These are phyloP conservation scores for Carpinus fangiana DNA, from an alignment of 306 rosid species.

Conservation along the genomic window DNA sequence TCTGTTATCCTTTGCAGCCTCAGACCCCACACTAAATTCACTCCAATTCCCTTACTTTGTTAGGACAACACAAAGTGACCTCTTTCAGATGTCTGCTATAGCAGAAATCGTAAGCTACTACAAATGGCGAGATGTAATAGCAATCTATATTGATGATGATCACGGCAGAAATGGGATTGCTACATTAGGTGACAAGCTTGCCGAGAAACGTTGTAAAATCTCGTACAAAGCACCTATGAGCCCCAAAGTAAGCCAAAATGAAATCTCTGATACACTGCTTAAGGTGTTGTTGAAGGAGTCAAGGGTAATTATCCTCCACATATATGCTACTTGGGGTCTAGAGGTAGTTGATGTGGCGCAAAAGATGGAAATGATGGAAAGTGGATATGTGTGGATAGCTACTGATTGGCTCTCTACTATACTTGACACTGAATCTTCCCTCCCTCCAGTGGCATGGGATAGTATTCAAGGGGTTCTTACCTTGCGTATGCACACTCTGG, in stretches of 20 bases:
- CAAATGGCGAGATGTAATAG: constrained; percentile 85
- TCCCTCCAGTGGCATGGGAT: constrained; percentile 41
- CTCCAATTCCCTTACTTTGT: constrained; percentile 90
- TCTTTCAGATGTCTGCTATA: constrained; percentile 76
- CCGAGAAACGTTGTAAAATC: constrained; percentile 77
- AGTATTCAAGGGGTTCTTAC: constrained; percentile 77
- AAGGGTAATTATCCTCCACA: constrained; percentile 65
- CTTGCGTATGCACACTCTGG: constrained; percentile 60
- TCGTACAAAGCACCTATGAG: constrained; percentile 77
- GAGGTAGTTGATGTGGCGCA: constrained; percentile 60
- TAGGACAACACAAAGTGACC: constrained; percentile 73
- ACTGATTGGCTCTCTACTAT: constrained; percentile 66
- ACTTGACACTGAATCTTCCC: constrained; percentile 51
- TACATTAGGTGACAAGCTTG: constrained; percentile 71
- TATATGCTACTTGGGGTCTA: constrained; percentile 43
- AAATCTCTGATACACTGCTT: constrained; percentile 63
- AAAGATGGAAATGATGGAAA: constrained; percentile 69
- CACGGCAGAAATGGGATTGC: constrained; percentile 82
- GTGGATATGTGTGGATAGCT: constrained; percentile 93
- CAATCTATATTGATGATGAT: constrained; percentile 82
- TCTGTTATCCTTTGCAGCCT: constrained; percentile 70
- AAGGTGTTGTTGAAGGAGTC: constrained; percentile 81
- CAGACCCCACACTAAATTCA: constrained; percentile 80
- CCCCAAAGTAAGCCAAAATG: constrained; percentile 40
- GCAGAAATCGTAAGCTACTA: constrained; percentile 69